Evolutionary conservation across 441 rosid genomes (phyloP), one percentile per base, ranked within the genome.

Genomic region (Hypseocharis bilobata): DNA sequence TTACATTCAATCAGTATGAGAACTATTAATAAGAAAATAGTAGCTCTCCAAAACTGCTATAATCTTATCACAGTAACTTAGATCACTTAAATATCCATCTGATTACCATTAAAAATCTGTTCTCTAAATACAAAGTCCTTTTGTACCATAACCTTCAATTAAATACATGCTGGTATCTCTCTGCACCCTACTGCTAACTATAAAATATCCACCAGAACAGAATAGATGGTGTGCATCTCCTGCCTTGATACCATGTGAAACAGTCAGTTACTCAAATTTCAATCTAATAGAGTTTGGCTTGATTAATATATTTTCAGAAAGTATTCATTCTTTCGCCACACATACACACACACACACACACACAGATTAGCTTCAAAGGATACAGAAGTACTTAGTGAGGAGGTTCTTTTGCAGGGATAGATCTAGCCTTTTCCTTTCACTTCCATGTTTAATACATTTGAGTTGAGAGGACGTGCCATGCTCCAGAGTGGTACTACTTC

Each of bases 321-420:
- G n/a, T n/a, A n/a, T n/a, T n/a, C n/a, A n/a, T n/a, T n/a, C n/a
- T n/a, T n/a, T n/a, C n/a, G n/a, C n/a, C n/a, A n/a, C n/a, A n/a
- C n/a, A n/a, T n/a, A n/a, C n/a, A n/a, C n/a, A n/a, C n/a, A n/a
- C 36, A 62, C 30, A n/a, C n/a, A n/a, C n/a, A 20, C 14, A 20
- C 67, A 64, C 38, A 54, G 59, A 61, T 40, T 40, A 44, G 60
- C 70, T 69, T 58, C 44, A 28, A 65, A 49, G 98, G 99, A 93
- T 91, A 93, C 97, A 87, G 74, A 93, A 93, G 72, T 91, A 91
- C 74, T 88, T 87, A 7, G 96, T 91, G 57, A 91, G 82, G 57
- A 91, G 85, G 80, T 93, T 93, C 86, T 86, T 88, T 85, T 93
- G 97, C 72, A 86, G 85, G 0, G 97, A 97, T 77, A 88, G 81